Evolutionary conservation across 495 filamentous ascomycete genomes (phyloP).

Genomic region (Aspergillus indologenus): DNA sequence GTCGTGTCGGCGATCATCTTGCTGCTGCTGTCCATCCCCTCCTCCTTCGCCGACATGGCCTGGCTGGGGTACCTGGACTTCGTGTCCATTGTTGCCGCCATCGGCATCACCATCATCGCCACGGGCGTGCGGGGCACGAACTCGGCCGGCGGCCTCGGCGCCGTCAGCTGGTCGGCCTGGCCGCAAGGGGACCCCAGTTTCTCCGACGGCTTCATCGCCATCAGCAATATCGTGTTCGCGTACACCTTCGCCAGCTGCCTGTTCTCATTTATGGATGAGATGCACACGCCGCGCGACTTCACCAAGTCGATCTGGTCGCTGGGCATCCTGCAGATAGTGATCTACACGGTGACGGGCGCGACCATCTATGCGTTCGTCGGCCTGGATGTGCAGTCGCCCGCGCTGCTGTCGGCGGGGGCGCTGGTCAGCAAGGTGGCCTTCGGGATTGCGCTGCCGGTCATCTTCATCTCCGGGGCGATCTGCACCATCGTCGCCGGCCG

Average conservation of each 20-base stretch:
- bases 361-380: conserved; percentile 69
- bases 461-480: conserved; percentile 64
- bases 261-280: conserved; percentile 72
- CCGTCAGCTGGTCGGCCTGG: conserved; percentile 37
- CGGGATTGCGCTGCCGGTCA: conserved; percentile 70
- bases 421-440: conserved; percentile 65
- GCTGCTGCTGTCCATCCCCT: conserved; percentile 58
- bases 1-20: conserved; percentile 59
- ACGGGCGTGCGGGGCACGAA: conserved; percentile 47
- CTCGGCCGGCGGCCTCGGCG: conserved; percentile 28
- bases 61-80: conserved; percentile 60
- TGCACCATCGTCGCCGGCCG: conserved; percentile 56
- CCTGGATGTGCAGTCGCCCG: conserved; percentile 58
- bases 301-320: conserved; percentile 59
- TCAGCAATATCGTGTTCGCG: conserved; percentile 70
- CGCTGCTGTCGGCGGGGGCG: conserved; percentile 57
- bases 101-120: conserved; percentile 65
- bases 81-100: conserved; percentile 59
- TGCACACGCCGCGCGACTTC: conserved; percentile 64
- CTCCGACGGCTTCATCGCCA: conserved; percentile 50
- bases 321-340: conserved; percentile 56
- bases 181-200: conserved; percentile 31
- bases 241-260: conserved; percentile 60
- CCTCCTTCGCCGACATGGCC: conserved; percentile 50
- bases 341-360: conserved; percentile 64